These are phyloP conservation scores for Lasiosphaeria hispida DNA, from an alignment of 495 filamentous ascomycete species.

Conservation along the genomic window DNA sequence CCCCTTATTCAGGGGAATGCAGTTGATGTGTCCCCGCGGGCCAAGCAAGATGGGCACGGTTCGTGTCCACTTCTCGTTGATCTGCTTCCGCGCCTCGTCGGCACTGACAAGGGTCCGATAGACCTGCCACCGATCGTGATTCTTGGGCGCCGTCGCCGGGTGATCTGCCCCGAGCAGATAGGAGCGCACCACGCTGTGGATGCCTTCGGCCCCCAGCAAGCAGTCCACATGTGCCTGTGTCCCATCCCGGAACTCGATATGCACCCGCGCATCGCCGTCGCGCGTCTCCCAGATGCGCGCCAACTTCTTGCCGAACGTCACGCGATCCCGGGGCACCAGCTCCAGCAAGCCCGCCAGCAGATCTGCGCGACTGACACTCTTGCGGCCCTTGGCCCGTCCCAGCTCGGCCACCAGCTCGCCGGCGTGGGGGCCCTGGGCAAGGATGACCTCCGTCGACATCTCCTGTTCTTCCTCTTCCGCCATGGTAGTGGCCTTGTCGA, in stretches of 20 bases:
- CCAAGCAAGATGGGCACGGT: slow-evolving; percentile 37
- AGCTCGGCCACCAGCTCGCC: slow-evolving; percentile 36
- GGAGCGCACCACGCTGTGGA: slow-evolving; percentile 40
- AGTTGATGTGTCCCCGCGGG: slow-evolving; percentile 37
- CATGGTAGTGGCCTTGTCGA: slow-evolving; percentile 33
- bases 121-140: slow-evolving; percentile 43
- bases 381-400: slow-evolving; percentile 38
- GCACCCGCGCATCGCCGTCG: slow-evolving; percentile 21
- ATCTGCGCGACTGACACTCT: slow-evolving; percentile 38
- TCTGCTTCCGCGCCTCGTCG: slow-evolving; percentile 26
- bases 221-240: slow-evolving; percentile 30
- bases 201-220: slow-evolving; percentile 47
- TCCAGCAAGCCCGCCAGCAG: slow-evolving; percentile 32
- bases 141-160: slow-evolving; percentile 38
- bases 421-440: slow-evolving; percentile 31
- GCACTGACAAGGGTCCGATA: slow-evolving; percentile 42
- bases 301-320: slow-evolving; percentile 34
- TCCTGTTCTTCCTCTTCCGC: slow-evolving; percentile 32
- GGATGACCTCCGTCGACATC: slow-evolving; percentile 35
- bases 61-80: slow-evolving; percentile 30
- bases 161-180: slow-evolving; percentile 40
- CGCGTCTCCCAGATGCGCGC: slow-evolving; percentile 20
- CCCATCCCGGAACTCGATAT: slow-evolving; percentile 36
- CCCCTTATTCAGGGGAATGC: slow-evolving; percentile 39
- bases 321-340: slow-evolving; percentile 24